Evolutionary conservation across 768 basidiomycete species (phyloP), one percentile per base, ranked within the genome.

Genomic region (Phaeotremella skinneri): DNA sequence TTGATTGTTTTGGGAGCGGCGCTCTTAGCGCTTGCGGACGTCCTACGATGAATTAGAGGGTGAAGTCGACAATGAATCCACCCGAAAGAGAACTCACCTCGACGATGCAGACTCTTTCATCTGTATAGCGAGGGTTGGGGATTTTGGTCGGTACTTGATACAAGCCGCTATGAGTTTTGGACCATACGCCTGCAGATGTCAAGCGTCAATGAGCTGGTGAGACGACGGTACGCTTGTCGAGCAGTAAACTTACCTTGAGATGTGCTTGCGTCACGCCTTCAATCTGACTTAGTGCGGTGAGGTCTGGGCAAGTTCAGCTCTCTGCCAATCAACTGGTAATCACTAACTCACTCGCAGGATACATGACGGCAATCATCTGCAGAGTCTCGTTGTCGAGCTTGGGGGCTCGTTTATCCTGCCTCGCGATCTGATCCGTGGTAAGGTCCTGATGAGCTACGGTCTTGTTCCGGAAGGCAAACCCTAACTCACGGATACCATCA

Each of bases 241-340:
- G 30, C 14, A 26, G 4, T 7, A 3, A 17, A 57, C 51, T 3
- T 39, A 61, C 61, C 52, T 64, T 73, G 25, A 70, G 49, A 49
- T 70, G 67, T 26, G 61, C 64, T 17, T 67, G 64, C 7, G 72
- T 67, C 55, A 73, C 63, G 0, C 72, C 72, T 42, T 71, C 72
- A 21, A 61, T 64, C 3, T 63, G 29, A 14, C 48, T 55, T 5
- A 72, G 54, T 2, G 59, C 51, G 9, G n/a, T 32, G 50, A 49
- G 39, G 29, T 62, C 69, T 67, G 30, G 6, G 23, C 17, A 37
- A 29, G 6, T 32, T 21, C 23, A 25, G 25, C 39, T 47, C 7
- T 30, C 26, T 2, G 41, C 47, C 32, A 56, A 49, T 30, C 20
- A 14, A 7, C 20, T n/a, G 32, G 30, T 7, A n/a, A 34, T 30